These are phyloP conservation scores for Ogataea angusta DNA, from an alignment of 805 yeast species.

Conservation along the genomic window DNA sequence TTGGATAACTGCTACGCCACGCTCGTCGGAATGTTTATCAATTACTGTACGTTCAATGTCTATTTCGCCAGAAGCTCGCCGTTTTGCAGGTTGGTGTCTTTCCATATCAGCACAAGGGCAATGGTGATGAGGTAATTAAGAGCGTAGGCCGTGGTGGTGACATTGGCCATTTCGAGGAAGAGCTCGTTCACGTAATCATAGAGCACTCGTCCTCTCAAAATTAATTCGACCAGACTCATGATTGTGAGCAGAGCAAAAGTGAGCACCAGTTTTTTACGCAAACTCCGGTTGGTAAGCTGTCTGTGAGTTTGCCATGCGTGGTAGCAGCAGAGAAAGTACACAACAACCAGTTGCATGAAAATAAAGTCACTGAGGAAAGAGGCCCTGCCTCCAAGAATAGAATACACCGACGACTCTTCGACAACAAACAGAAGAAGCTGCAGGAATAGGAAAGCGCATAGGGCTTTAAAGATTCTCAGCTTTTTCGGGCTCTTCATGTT, in stretches of 20 bases:
- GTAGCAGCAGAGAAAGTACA: slow-evolving; percentile 14
- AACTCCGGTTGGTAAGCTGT: slow-evolving; percentile 14
- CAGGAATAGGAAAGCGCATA: slow-evolving; percentile 21
- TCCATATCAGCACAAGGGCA: slow-evolving; percentile 27
- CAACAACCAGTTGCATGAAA: slow-evolving; percentile 23
- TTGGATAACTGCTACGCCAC: no score
- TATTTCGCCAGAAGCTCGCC: slow-evolving; percentile 7
- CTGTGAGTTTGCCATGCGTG: slow-evolving; percentile 23
- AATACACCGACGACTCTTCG: slow-evolving; percentile 28
- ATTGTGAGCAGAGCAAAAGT: slow-evolving; percentile 18
- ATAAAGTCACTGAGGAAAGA: slow-evolving; percentile 23
- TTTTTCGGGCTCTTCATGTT: slow-evolving; percentile 17
- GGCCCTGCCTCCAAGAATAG: slow-evolving; percentile 25
- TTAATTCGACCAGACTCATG: slow-evolving; percentile 19
- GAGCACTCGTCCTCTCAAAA: slow-evolving; percentile 18
- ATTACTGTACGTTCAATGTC: no score
- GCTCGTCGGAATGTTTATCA: no score
- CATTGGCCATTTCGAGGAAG: slow-evolving; percentile 18
- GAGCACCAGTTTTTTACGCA: slow-evolving; percentile 16
- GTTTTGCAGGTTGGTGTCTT: slow-evolving; percentile 21
- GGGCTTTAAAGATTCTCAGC: slow-evolving; percentile 17
- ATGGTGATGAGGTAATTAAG: slow-evolving; percentile 23
- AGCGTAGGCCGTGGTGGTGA: slow-evolving; percentile 24
- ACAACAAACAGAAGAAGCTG: slow-evolving; percentile 30
- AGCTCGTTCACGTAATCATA: slow-evolving; percentile 12